Evolutionary conservation across 1,284 basidiomycete genomes (phyloP), one percentile per base, ranked within the genome.

Genomic region (Melanopsichium pennsylvanicum): DNA sequence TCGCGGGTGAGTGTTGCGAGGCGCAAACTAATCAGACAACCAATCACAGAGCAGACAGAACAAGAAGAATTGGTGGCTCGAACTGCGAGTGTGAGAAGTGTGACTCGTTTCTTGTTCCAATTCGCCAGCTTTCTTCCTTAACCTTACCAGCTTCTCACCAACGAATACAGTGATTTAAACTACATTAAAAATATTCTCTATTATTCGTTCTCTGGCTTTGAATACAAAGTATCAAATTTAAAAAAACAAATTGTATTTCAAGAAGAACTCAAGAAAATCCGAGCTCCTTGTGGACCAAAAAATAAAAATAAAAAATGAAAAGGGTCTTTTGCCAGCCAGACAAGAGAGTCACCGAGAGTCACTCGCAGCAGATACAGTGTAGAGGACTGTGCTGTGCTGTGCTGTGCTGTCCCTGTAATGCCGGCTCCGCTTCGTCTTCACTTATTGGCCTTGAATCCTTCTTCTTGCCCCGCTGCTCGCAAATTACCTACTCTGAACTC

Each of bases 291-390:
- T 38, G 19, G 13, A 19, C 23, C 23, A n/a, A n/a, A n/a, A n/a
- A n/a, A n/a, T n/a, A n/a, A n/a, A n/a, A n/a, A n/a, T n/a, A n/a
- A n/a, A n/a, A n/a, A n/a, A n/a, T n/a, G n/a, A 25, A 40, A 26
- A 27, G 38, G 38, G 25, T 27, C 38, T 23, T 27, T 40, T 10
- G 13, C 32, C 9, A 34, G 15, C n/a, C n/a, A n/a, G 34, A 46
- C 27, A 43, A 41, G 48, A 62, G 59, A 62, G 59, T 62, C 59
- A 62, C 51, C 34, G 27, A 26, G 27, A 25, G 35, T 2, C 22
- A 45, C 12, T 10, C 16, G 25, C 26, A 49, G n/a, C 27, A 42
- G 40, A 5, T n/a, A n/a, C n/a, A n/a, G n/a, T n/a, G n/a, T n/a
- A n/a, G n/a, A n/a, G n/a, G n/a, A n/a, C n/a, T n/a, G n/a, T n/a